Evolutionary conservation across 306 rosid genomes (phyloP).

Genomic region (Trifolium repens): DNA sequence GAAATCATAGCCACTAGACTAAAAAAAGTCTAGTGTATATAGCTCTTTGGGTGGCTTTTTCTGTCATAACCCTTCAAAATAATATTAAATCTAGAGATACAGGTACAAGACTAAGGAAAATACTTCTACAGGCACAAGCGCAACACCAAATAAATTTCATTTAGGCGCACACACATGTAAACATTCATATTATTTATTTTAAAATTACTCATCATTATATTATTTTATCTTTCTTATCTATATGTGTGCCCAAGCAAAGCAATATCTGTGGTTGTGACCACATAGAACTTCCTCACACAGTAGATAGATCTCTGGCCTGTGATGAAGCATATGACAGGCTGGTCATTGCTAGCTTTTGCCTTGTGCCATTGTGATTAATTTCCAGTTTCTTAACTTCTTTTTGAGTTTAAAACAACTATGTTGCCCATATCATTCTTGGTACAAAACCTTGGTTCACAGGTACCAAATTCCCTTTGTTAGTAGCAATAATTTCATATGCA

Average conservation of each 20-base stretch:
- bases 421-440: background rate
- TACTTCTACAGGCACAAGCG: no score
- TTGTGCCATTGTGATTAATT: background rate
- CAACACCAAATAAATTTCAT: no score
- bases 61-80: background rate
- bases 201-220: no score
- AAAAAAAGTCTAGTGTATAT: background rate
- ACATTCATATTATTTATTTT: no score
- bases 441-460: background rate
- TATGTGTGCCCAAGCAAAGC: no score
- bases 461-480: background rate
- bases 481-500: background rate
- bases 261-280: no score
- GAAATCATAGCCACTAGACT: no score
- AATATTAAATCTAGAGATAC: background rate
- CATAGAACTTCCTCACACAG: no score
- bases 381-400: background rate
- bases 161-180: no score
- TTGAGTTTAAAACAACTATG: background rate
- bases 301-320: background rate
- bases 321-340: background rate
- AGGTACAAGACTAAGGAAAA: no score
- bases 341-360: background rate
- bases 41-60: background rate
- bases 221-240: no score